These are phyloP conservation scores for Zygosaccharomyces siamensis DNA, from an alignment of 805 yeast genomes.

Conservation along the genomic window DNA sequence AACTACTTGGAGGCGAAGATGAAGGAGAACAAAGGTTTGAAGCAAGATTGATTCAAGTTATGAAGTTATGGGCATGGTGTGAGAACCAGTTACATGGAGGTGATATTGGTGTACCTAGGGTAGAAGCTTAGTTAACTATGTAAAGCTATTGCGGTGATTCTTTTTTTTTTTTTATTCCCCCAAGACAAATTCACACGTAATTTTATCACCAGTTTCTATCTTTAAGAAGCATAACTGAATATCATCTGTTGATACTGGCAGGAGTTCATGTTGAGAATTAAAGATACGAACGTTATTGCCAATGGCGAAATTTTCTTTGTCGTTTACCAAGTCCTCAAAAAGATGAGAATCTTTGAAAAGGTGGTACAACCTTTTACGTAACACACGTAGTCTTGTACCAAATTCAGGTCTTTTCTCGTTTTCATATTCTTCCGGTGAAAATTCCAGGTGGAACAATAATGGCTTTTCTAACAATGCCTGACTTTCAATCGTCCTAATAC, in stretches of 20 bases:
- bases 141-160: not conserved
- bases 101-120: slow-evolving; percentile 36
- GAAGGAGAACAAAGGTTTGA: slow-evolving; percentile 21
- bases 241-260: slow-evolving; percentile 37
- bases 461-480: slow-evolving; percentile 32
- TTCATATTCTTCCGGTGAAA: slow-evolving; percentile 75
- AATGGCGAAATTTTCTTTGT: slow-evolving; percentile 23
- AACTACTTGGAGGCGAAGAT: slow-evolving; percentile 13
- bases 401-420: slow-evolving; percentile 53
- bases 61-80: slow-evolving; percentile 61
- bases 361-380: slow-evolving; percentile 52
- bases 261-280: slow-evolving; percentile 31
- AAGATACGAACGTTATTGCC: slow-evolving; percentile 37
- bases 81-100: slow-evolving; percentile 47
- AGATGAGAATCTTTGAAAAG: slow-evolving; percentile 46
- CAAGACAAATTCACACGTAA: slow-evolving; percentile 36
- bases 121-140: slow-evolving; percentile 15
- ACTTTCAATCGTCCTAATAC: slow-evolving; percentile 22
- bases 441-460: slow-evolving; percentile 64
- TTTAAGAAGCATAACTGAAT: slow-evolving; percentile 47
- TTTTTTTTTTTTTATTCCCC: not conserved
- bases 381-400: slow-evolving; percentile 63
- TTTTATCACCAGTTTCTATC: slow-evolving; percentile 49
- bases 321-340: slow-evolving; percentile 24
- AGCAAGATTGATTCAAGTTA: slow-evolving; percentile 46